Conservation (phyloP, 768 basidiomycete genomes). For the Leucosporidium creatinivorum region DNA sequence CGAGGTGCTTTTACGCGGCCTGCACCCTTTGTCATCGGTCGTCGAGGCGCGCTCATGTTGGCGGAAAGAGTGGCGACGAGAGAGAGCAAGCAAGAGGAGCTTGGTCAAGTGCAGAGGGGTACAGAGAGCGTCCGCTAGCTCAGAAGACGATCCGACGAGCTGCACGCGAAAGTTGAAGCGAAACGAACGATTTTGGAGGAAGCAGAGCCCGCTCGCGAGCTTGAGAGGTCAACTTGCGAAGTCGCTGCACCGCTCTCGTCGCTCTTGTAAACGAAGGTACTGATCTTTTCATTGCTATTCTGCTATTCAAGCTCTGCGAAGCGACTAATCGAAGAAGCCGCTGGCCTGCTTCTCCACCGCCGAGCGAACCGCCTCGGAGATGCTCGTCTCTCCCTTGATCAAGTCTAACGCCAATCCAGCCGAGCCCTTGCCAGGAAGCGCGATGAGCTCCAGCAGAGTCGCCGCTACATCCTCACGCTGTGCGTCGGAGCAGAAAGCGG, state of each 20-base stretch:
- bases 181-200: too few relatives aligned
- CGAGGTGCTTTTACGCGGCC: slow-evolving; percentile 24
- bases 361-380: slow-evolving; percentile 50
- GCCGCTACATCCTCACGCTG: slow-evolving; percentile 58
- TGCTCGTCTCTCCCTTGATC: slow-evolving; percentile 50
- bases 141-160: too few relatives aligned
- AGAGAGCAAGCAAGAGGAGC: background rate
- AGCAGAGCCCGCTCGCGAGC: too few relatives aligned
- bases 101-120: too few relatives aligned
- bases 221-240: too few relatives aligned
- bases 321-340: slow-evolving; percentile 38
- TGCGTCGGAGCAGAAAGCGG: background rate
- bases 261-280: too few relatives aligned
- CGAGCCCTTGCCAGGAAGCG: slow-evolving; percentile 48
- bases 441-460: slow-evolving; percentile 48
- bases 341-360: slow-evolving; percentile 51
- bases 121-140: too few relatives aligned
- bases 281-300: too few relatives aligned
- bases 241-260: too few relatives aligned
- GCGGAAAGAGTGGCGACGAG: background rate
- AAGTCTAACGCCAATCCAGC: slow-evolving; percentile 57
- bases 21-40: slow-evolving; percentile 11
- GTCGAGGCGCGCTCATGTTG: slow-evolving; percentile 2
- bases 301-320: too few relatives aligned
- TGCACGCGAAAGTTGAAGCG: too few relatives aligned